Evolutionary conservation across 2,329 filamentous ascomycete species (phyloP), one percentile per base, ranked within the genome.

Genomic region (Aspergillus aculeatinus): DNA sequence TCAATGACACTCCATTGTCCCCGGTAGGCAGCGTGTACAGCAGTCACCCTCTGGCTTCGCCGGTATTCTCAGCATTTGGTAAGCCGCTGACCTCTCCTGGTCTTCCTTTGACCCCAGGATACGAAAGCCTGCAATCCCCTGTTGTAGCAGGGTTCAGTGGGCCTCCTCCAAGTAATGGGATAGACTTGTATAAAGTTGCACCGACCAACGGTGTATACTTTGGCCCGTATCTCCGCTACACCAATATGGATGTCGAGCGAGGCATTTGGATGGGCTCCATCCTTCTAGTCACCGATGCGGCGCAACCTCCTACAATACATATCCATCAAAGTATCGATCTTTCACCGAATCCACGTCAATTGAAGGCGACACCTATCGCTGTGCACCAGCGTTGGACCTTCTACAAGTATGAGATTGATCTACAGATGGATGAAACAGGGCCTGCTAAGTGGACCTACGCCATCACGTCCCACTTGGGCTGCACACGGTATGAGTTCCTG

Each of bases 201-300:
- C 93, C 95, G 0, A 96, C 92, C 0, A 99, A 99, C 67, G 92
- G 92, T 4, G 95, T 99, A 1, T 99, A 99, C 78, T 99, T 99
- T 77, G 95, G 95, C 0, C 95, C 95, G 0, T 98, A 98, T 72
- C 81, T 99, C 51, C 85, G 95, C 69, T 99, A 99, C 72, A 91
- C 91, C 31, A 99, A 99, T 70, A 98, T 99, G 92, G 92, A 99
- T 66, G 77, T 98, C 51, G 93, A 98, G 72, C 88, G 88, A 64
- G 93, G 95, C 0, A 72, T 92, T 11, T 99, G 95, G 95, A 81
- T 94, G 19, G 95, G 95, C 19, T 97, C 93, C 50, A 96, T 99
- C 68, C 82, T 99, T 74, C 85, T 99, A 42, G 89, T 98, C 27
- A 96, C 93, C 1, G 95, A 98, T 75, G 88, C 89, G 1, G 89